phyloP scores from a whole-genome alignment of 2,329 filamentous ascomycete genomes.

The Exophiala phaeomuriformis region DNA sequence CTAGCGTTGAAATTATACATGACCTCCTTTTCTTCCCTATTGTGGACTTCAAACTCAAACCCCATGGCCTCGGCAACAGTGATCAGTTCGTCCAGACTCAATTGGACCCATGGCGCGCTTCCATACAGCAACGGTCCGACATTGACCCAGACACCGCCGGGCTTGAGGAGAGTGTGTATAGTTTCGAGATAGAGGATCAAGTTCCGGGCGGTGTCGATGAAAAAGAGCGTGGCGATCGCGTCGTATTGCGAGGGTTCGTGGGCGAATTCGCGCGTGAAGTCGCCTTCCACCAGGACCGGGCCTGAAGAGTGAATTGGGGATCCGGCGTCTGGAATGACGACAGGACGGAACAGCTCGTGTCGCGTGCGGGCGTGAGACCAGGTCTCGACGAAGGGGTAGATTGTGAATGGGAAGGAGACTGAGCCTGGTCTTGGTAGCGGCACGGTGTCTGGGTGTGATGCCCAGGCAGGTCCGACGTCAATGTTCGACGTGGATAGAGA shows the following conservation, averaged over 20 bases:
- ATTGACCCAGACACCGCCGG: constrained; percentile 78
- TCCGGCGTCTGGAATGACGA: constrained; percentile 42
- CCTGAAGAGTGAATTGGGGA: background rate
- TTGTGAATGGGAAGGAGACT: no score
- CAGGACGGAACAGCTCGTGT: constrained; percentile 40
- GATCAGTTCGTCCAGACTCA: constrained; percentile 50
- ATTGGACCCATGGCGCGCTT: constrained; percentile 49
- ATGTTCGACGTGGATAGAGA: constrained; percentile 29
- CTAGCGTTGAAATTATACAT: constrained; percentile 48
- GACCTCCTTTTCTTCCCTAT: constrained; percentile 39
- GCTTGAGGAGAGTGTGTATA: constrained; percentile 66
- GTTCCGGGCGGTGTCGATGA: constrained; percentile 94
- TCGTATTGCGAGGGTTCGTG: constrained; percentile 49
- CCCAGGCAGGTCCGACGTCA: no score
- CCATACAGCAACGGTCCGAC: constrained; percentile 76
- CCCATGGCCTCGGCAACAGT: constrained; percentile 44
- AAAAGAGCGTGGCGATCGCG: constrained; percentile 83
- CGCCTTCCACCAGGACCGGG: constrained; percentile 46
- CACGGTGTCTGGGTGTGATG: no score
- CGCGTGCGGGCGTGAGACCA: constrained; percentile 51
- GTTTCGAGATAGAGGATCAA: constrained; percentile 81
- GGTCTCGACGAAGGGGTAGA: constrained; percentile 49
- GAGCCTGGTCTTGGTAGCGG: no score
- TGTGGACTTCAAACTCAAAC: constrained; percentile 45
- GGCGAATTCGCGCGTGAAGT: constrained; percentile 45